Base-by-base conservation (phyloP, 169 alveolate species). In the Theileria equi region DNA sequence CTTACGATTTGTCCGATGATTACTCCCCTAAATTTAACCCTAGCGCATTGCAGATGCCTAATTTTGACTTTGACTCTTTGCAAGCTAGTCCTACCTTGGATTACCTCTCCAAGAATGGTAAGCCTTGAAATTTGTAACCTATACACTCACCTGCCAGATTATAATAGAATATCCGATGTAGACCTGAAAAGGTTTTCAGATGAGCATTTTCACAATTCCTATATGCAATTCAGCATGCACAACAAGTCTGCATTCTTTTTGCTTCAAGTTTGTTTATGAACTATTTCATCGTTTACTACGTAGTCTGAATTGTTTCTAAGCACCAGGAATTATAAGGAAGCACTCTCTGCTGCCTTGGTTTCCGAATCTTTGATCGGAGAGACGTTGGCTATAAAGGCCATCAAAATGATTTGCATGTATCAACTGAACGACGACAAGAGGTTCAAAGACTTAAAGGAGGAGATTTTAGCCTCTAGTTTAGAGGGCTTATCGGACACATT, bases 371-470 rank as follows among this genome's bases (percentile, higher is more conserved):
- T 53, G 1, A 17, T 26, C 8, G 70, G 70, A 0, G 52, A 41
- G 6, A 17, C 44, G 23, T 29, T 47, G 55, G 72, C 59, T 19
- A 31, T 53, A 13, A 60, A 74, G 36, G 67, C 79, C 34, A 54
- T 74, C n/a, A 66, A 45, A 47, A 57, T 67, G 72, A 67, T 77
- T 3, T 66, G 76, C 36, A 26, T 77, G 50, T 77, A 77, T 43
- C 86, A 77, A 45, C 38, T 77, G 23, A 77, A 67, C 34, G 78
- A 77, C 26, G 59, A 40, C 0, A 68, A 34, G 43, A 32, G 78
- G 45, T 77, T 77, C 29, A 49, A 35, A 13, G 7, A 47, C 16
- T 54, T 74, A 16, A 74, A 74, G 29, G 59, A 64, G 84, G 55
- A 53, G 32, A 21, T 74, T 5, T 23, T 25, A 44, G 35, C 26